Evolutionary conservation across 129 eudicot species (phyloP).

Genomic region (Centrapalus pauciflorus): DNA sequence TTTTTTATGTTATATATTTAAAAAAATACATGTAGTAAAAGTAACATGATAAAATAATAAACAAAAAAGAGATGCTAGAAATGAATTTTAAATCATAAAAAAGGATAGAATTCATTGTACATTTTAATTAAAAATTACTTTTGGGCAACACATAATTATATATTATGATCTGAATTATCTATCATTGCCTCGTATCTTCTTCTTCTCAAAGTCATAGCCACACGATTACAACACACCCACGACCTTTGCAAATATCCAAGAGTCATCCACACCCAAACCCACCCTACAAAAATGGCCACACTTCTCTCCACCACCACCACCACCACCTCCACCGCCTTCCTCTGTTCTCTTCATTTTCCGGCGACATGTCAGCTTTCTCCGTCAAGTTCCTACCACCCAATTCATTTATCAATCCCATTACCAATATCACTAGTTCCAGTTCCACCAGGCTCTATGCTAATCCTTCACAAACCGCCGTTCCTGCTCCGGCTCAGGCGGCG

Average conservation of each 20-base stretch:
- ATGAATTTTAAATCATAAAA: too few species aligned
- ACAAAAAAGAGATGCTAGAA: too few species aligned
- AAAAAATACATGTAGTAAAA: too few species aligned
- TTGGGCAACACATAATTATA: too few species aligned
- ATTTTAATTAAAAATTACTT: too few species aligned
- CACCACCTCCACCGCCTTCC: slow-evolving; percentile 20
- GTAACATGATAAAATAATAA: too few species aligned
- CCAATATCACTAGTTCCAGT: slow-evolving; percentile 8
- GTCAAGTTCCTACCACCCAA: slow-evolving; percentile 52
- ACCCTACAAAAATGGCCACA: slow-evolving; percentile 33
- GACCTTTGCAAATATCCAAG: slow-evolving; percentile 45
- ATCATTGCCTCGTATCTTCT: too few species aligned
- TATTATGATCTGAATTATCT: too few species aligned
- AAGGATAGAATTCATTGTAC: too few species aligned
- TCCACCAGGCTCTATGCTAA: slow-evolving; percentile 41
- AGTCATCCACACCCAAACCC: slow-evolving; percentile 18
- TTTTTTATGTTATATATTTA: too few species aligned
- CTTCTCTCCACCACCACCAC: slow-evolving; percentile 14
- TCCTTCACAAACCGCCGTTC: slow-evolving; percentile 46
- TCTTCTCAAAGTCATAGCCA: not conserved
- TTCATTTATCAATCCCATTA: slow-evolving; percentile 18
- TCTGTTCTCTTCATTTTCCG: not conserved
- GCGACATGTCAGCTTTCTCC: slow-evolving; percentile 56
- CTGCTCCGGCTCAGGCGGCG: slow-evolving; percentile 29
- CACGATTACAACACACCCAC: not conserved